Percentiles rank a stretch among this genome's conserved stretches.
These are phyloP conservation scores for Nannizziopsis barbatae DNA, from an alignment of 2,329 filamentous ascomycete species.

Conservation along the genomic window DNA sequence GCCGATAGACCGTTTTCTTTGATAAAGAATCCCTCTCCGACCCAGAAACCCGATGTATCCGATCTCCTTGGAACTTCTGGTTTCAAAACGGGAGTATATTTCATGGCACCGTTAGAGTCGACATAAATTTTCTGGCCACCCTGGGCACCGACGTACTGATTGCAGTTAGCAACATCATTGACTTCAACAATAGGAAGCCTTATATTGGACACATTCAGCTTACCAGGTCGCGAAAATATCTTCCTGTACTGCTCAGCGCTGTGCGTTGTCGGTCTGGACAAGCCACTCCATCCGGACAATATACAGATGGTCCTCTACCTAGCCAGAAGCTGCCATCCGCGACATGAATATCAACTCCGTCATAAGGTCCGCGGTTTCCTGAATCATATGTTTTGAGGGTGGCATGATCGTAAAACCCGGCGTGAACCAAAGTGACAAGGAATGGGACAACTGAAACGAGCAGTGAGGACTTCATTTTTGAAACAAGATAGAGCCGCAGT, in stretches of 20 bases:
- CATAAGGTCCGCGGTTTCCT: background rate
- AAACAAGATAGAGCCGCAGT: background rate
- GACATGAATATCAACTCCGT: background rate
- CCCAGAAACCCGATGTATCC: background rate
- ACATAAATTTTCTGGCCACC: constrained; percentile 2
- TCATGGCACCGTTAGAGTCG: background rate
- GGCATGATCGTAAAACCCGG: background rate
- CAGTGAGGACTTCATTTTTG: background rate
- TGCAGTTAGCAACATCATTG: background rate
- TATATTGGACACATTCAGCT: background rate
- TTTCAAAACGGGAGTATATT: background rate
- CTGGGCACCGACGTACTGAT: background rate
- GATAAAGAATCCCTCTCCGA: background rate
- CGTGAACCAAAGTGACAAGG: background rate
- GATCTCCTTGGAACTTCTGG: background rate
- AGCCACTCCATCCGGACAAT: background rate
- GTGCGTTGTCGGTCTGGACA: background rate
- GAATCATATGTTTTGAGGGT: background rate
- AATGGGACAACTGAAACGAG: background rate
- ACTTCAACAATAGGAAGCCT: background rate
- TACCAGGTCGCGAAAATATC: constrained; percentile 1
- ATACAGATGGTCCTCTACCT: background rate
- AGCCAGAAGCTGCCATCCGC: constrained; percentile 1
- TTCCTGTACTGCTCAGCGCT: background rate
- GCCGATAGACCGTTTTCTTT: background rate